Base-by-base conservation (phyloP, 495 filamentous ascomycete genomes). In the Immersiella caudata region DNA sequence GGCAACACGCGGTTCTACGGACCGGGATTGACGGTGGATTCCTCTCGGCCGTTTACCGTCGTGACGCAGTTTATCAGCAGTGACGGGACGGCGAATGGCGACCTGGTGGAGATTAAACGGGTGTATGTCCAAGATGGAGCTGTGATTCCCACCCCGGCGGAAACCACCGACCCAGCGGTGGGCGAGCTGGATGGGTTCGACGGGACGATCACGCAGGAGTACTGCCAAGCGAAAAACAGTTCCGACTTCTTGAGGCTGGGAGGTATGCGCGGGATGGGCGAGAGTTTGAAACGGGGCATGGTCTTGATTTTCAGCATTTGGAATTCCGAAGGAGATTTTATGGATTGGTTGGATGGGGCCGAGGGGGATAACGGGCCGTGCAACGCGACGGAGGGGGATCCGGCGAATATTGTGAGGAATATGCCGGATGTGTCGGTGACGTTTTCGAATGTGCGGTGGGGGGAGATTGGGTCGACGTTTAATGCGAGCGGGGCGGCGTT, bases 241-340 rank as follows among this genome's bases (percentile, higher is more conserved):
- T 77, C 81, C 50, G 73, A 78, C 29, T 90, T 87, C 76, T 70
- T 76, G 54, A 57, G 78, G 25, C 80, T 86, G 27, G 89, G 89
- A 27, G 90, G 85, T 0, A 67, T 90, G 70, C 70, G 73, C 16
- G 77, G 68, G 1, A 90, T 93, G 82, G 83, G 89, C 27, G 76
- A 83, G 40, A 84, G 82, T 2, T 75, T 92, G 35, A 76, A 66
- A 0, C 73, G 86, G 0, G 88, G 89, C 2, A 91, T 92, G 88
- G 87, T 90, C 1, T 73, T 91, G n/a, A 80, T 83, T 1, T 83
- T 91, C 69, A 84, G 81, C 67, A 82, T 91, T 64, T 91, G 88
- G 88, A 86, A 85, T 76, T 86, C 87, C 62, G 73, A 76, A 18
- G 77, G 80, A n/a, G 75, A 77, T 1, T 84, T 81, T 73, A 90